Percentiles rank a stretch among this genome's conserved stretches.
Evolutionary conservation across 2,329 filamentous ascomycete species (phyloP).

Genomic region (Helicocarpus griseus): DNA sequence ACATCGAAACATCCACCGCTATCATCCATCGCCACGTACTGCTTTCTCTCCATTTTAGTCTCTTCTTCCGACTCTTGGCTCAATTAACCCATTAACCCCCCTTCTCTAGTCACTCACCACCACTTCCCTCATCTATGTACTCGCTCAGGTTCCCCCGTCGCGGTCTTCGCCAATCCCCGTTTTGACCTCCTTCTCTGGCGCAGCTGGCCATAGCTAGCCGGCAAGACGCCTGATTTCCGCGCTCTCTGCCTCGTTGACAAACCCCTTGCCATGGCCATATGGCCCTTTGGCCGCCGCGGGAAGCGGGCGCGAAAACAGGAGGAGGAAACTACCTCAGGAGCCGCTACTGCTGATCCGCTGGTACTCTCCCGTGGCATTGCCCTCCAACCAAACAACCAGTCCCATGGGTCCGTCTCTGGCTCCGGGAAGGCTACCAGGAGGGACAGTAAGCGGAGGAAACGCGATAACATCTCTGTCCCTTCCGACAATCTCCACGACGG

Average conservation of each 20-base stretch:
- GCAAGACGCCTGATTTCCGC: slow-evolving; percentile 15
- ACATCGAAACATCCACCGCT: too few relatives aligned
- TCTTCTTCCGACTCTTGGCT: neutral
- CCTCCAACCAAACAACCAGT: slow-evolving; percentile 8
- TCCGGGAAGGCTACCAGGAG: slow-evolving; percentile 19
- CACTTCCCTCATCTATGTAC: neutral
- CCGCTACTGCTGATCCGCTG: neutral
- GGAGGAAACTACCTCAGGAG: slow-evolving; percentile 36
- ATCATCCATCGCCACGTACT: too few relatives aligned
- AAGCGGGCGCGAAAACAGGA: slow-evolving; percentile 53
- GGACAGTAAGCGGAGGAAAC: slow-evolving; percentile 24
- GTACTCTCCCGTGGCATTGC: slow-evolving; percentile 24
- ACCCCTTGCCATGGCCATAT: slow-evolving; percentile 57
- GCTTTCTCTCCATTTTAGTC: too few relatives aligned
- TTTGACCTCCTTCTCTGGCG: slow-evolving; percentile 4
- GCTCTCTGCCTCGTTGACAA: slow-evolving; percentile 16
- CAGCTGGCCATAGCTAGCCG: slow-evolving; percentile 17
- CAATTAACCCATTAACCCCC: neutral
- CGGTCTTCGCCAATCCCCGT: neutral
- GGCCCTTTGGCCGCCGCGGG: slow-evolving; percentile 70
- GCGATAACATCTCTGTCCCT: slow-evolving; percentile 13
- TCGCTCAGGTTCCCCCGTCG: neutral
- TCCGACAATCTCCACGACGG: slow-evolving; percentile 9
- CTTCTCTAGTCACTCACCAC: neutral
- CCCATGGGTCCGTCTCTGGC: slow-evolving; percentile 1